Evolutionary conservation across 495 filamentous ascomycete genomes (phyloP), one percentile per base, ranked within the genome.

Genomic region (Aspergillus heteromorphus): DNA sequence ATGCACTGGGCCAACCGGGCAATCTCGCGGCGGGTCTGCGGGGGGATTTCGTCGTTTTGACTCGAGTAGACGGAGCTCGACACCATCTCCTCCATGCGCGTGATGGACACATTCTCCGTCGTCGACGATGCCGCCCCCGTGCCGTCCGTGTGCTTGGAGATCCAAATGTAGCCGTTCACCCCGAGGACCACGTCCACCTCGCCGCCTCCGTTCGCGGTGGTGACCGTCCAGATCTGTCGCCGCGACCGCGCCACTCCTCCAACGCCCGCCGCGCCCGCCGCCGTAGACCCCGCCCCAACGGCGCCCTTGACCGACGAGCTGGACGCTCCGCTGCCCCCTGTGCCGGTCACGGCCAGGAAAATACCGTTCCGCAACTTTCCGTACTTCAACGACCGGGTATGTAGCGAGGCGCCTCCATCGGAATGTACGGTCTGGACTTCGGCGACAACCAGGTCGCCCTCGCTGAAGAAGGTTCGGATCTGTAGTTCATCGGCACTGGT

Each of bases 101-200:
- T 95, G 57, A 95, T 89, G 2, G 78, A 77, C 9, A 84, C 77
- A 23, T 72, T 77, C 53, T 78, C 74, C 14, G 67, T 74, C 27
- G 64, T 67, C 0, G 71, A 70, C 63, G 83, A 55, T 5, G 72
- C 72, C 11, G 75, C 77, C 5, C 73, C 73, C 40, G 84, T 78
- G 1, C 83, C 67, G n/a, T 74, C 72, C 6, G 67, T 72, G 60
- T 91, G 87, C 74, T 89, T 91, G 60, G 85, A 83, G 58, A 98
- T 91, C 87, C 88, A 97, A 50, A 97, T 88, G 62, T 90, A 97
- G 5, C 93, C 93, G 64, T 98, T 98, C 11, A 98, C 92, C 0
- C 93, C 93, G 5, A 97, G 74, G 27, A 96, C 78, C 10, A 97
- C 83, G 66, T 96, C 90, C 17, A 98, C 80, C 30, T 87, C 82